Evolutionary conservation across 495 filamentous ascomycete species (phyloP), one percentile per base, ranked within the genome.

Genomic region (Penicillium canescens): DNA sequence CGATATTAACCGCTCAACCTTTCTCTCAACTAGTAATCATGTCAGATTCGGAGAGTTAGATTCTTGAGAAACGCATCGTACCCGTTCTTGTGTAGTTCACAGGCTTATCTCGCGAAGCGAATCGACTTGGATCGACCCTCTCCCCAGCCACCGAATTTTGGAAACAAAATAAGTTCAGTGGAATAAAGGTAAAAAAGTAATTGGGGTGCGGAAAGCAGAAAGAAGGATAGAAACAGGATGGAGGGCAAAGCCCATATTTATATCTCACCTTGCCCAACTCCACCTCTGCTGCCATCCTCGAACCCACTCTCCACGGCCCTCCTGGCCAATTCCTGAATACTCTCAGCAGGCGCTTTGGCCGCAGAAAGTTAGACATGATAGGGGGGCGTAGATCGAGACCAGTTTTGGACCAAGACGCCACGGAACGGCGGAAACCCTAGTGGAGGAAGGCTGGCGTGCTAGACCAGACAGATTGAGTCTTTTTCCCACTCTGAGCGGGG

Each of bases 401-500:
- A 45, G 49, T 50, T 50, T 61, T 56, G 58, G 42, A 52, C 59
- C 63, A 57, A 52, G 39, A 56, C 52, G 62, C 64, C 63, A 68
- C 65, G 49, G 59, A 51, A 57, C 34, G 46, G 63, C 62, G 73
- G 68, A 69, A 66, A 53, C 57, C 62, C 61, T 61, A 66, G 60
- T 65, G 63, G 60, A 66, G 66, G 59, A 67, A 54, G 69, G 69
- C 69, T 69, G 61, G 63, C 60, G 48, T 64, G 63, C 61, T 56
- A 49, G 56, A 46, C 52, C 63, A 61, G 70, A 64, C 64, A 61
- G 47, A 57, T 54, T 56, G 54, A 57, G 59, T 52, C 53, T 59
- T 59, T 61, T 75, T 73, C 65, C 73, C 69, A 73, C 67, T 65
- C 72, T 60, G 69, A 81, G 74, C 77, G 78, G 78, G 75, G 75